Evolutionary conservation across 768 basidiomycete species (phyloP), one percentile per base, ranked within the genome.

Genomic region (Collybia sp.): DNA sequence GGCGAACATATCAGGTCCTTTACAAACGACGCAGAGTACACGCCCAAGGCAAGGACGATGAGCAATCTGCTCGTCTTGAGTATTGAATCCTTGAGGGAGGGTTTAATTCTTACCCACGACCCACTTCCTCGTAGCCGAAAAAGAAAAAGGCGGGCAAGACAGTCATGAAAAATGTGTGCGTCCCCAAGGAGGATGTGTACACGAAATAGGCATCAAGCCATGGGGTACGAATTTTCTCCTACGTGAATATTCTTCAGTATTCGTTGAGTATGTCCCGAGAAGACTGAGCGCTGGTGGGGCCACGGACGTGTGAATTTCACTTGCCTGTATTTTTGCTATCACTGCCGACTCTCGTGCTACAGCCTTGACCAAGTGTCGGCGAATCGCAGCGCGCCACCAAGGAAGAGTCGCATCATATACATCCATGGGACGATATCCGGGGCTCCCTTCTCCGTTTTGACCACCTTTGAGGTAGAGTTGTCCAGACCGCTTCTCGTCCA

Each of bases 141-240:
- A 93, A 97, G 58, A 87, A 95, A 50, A 91, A 73, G 0, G 82
- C 70, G 0, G 95, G 95, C 5, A 99, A 69, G 49, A 88, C 76
- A 30, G 82, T 79, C 86, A 95, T 91, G 75, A 98, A 97, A 68
- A 93, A 97, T 0, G 88, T 92, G 56, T 93, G 92, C 0, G 89
- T 91, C 10, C 78, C 92, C 9, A 91, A 70, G 0, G 83, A 75
- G 0, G 88, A 90, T 0, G 86, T 81, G 51, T 93, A 86, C 30
- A 93, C 79, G 58, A 94, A 93, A 57, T 90, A 94, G 1, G 70
- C 67, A 58, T 94, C 92, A 17, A 89, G 66, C 72, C 76, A 82
- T 2, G 85, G 76, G 4, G 70, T 72, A 5, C 86, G 79, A 19
- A 89, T 71, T 5, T 60, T 62, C 8, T 70, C 59, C 87, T 80